Evolutionary conservation across 371 early-diverging fungal genomes (phyloP), one percentile per base, ranked within the genome.

Genomic region (Mucor circinelloides): DNA sequence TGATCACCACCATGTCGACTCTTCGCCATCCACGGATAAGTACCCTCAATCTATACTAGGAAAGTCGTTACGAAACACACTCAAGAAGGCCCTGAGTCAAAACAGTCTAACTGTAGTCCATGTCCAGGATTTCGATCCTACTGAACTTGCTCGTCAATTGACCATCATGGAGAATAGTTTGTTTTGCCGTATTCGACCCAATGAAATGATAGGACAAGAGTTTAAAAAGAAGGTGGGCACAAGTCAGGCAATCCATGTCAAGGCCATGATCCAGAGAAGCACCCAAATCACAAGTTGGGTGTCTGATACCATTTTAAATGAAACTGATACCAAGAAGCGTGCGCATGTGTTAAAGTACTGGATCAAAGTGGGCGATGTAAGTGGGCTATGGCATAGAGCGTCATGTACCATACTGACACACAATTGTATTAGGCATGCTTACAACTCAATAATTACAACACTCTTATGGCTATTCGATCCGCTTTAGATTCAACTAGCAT

Each of bases 401-500:
- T 44, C 21, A n/a, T 44, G 6, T 13, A 28, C 0, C 2, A 28
- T 27, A 48, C 48, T 50, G 19, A 50, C 40, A 10, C 5, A 3
- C n/a, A 8, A 9, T 17, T 46, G n/a, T 57, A 36, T 5, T 72
- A 90, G 86, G 70, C 76, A 8, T 87, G 85, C 36, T 69, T 91
- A 9, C 83, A 80, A 38, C 70, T 95, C 19, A 87, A 91, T 62
- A 96, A 96, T 74, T 95, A 85, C 70, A 90, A 93, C 63, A 89
- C 93, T 0, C 72, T 94, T 21, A 89, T 93, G 85, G 91, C 95
- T 2, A 85, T 96, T 44, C 81, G 90, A 36, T 89, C 90, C 2
- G 95, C 90, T 0, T 78, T 95, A 19, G 87, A 88, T 63, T 91
- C 91, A 4, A 89, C 95, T 0, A 85, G 93, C 6, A 86, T 96